Evolutionary conservation across 2,329 filamentous ascomycete species (phyloP).

Genomic region (Arthrobotrys sinensis): DNA sequence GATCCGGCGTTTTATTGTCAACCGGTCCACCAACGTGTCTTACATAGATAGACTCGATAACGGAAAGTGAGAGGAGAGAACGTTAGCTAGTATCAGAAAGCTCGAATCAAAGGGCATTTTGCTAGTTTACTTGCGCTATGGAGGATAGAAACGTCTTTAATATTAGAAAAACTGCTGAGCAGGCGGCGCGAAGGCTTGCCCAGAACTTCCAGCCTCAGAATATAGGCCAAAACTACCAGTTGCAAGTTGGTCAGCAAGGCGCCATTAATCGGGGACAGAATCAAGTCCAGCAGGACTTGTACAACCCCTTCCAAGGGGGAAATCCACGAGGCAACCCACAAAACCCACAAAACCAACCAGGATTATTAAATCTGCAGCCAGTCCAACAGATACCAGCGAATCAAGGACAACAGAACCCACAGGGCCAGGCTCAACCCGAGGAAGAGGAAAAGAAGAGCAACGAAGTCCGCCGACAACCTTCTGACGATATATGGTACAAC

Average conservation of each 20-base stretch:
- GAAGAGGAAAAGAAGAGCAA: slow-evolving; percentile 27
- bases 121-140: neutral
- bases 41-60: too few relatives aligned
- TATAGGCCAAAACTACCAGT: neutral
- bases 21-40: too few relatives aligned
- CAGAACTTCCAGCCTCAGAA: neutral
- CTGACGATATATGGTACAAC: too few relatives aligned
- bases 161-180: neutral
- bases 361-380: neutral
- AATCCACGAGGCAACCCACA: neutral
- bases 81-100: too few relatives aligned
- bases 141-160: neutral
- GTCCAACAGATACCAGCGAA: neutral
- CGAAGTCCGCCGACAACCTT: neutral
- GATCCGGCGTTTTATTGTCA: too few relatives aligned
- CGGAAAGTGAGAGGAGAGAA: too few relatives aligned
- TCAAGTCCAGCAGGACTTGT: neutral
- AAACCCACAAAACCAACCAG: too few relatives aligned
- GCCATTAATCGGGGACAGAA: neutral
- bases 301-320: neutral
- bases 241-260: slow-evolving; percentile 3
- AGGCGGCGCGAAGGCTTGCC: neutral
- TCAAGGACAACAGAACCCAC: neutral
- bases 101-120: too few relatives aligned
- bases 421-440: neutral